These are phyloP conservation scores for Boletus rubroflammeus DNA, from an alignment of 768 basidiomycete genomes.

Conservation along the genomic window DNA sequence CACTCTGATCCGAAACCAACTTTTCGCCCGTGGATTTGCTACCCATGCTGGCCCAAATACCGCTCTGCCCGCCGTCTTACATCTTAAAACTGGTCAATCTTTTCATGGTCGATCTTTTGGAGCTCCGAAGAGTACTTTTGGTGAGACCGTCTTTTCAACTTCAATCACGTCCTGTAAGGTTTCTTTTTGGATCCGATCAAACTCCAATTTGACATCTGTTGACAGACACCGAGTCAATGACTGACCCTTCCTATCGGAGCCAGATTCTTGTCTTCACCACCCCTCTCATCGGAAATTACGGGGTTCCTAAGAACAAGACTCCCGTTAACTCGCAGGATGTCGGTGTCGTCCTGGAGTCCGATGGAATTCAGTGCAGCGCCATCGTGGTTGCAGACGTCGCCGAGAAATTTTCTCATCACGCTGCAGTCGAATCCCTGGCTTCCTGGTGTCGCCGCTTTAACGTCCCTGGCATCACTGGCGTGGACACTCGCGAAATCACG, in stretches of 20 bases:
- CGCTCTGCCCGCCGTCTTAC: slow-evolving; percentile 73
- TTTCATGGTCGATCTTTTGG: slow-evolving; percentile 91
- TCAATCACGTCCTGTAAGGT: slow-evolving; percentile 93
- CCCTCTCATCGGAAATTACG: slow-evolving; percentile 98
- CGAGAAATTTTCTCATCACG: slow-evolving; percentile 91
- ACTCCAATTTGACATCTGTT: slow-evolving; percentile 7
- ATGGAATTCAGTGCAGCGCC: slow-evolving; percentile 85
- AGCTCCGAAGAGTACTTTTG: slow-evolving; percentile 79
- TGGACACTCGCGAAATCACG: slow-evolving; percentile 97
- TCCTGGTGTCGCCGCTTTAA: slow-evolving; percentile 90
- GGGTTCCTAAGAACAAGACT: slow-evolving; percentile 80
- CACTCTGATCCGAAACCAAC: slow-evolving; percentile 46
- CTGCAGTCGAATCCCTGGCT: slow-evolving; percentile 87
- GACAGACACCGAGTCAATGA: slow-evolving; percentile 99
- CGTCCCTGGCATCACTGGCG: slow-evolving; percentile 92
- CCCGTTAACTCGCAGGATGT: slow-evolving; percentile 73
- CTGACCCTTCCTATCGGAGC: slow-evolving; percentile 96
- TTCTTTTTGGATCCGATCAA: neutral
- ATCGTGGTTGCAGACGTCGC: slow-evolving; percentile 94
- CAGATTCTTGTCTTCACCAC: slow-evolving; percentile 99
- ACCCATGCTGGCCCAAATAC: slow-evolving; percentile 53
- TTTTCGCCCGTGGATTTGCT: slow-evolving; percentile 58
- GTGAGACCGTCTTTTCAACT: slow-evolving; percentile 98
- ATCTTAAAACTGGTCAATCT: slow-evolving; percentile 91
- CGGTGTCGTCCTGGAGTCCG: slow-evolving; percentile 86